Evolutionary conservation across 2,329 filamentous ascomycete genomes (phyloP).

Genomic region (Ceratocystis eucalypticola): DNA sequence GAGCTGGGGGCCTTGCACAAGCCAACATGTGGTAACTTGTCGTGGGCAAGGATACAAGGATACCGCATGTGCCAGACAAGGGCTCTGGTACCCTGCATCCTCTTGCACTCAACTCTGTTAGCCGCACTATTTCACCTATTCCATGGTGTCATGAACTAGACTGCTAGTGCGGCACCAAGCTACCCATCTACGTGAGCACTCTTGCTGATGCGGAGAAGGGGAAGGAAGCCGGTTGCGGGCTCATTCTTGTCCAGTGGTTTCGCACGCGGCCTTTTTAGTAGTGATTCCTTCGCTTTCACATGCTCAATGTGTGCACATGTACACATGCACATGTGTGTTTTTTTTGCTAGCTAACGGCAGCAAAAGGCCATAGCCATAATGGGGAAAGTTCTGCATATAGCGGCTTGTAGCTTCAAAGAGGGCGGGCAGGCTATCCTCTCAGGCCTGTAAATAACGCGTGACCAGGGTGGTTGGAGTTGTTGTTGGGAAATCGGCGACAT

Average conservation of each 20-base stretch:
- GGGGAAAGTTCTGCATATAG: neutral
- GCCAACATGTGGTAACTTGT: neutral
- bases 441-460: neutral
- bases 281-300: neutral
- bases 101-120: neutral
- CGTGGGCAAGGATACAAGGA: neutral
- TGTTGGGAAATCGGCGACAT: neutral
- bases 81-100: neutral
- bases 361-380: neutral
- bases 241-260: neutral
- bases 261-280: neutral
- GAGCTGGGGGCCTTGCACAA: neutral
- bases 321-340: neutral
- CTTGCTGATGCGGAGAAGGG: too few species aligned
- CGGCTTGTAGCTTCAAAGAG: too few species aligned
- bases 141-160: too few species aligned
- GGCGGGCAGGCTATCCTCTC: too few species aligned
- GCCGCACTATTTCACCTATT: neutral
- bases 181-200: too few species aligned
- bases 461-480: neutral
- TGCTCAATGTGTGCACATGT: neutral
- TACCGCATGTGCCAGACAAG: neutral
- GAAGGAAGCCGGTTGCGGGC: neutral
- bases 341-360: neutral
- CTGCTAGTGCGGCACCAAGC: too few species aligned